Evolutionary conservation across 164 flowering plant species (phyloP), one percentile per base, ranked within the genome.

Genomic region (Cinnamomum micranthum): DNA sequence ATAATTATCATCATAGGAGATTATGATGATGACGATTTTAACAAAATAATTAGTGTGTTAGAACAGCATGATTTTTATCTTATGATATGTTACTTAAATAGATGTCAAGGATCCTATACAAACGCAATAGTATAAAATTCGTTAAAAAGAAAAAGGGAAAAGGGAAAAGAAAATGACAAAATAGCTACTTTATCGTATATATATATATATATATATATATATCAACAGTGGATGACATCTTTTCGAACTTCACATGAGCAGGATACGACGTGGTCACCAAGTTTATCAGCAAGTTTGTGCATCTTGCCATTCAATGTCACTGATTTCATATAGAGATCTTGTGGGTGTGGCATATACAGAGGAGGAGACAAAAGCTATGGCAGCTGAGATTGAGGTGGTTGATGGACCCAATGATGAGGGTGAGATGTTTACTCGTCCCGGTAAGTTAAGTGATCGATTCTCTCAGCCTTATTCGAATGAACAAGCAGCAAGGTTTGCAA

Each of bases 341-440:
- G 94, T 89, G 65, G 97, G 94, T 78, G 94, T 92, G 50, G 97
- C 97, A 74, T 92, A 90, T 72, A 90, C 97, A 3, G 94, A 92
- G 78, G 97, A 92, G 72, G 97, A 90, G 80, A 75, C 83, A 47
- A 92, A 92, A 62, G 97, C 90, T 64, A 83, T 92, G 97, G 97
- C 94, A 23, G 90, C 97, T 73, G 97, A 92, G 84, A 92, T 92
- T 79, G 97, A 92, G 84, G 94, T 92, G 74, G 88, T 80, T 76
- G 97, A 92, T 82, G 94, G 97, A n/a, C 97, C 94, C 70, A 92
- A 92, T 77, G 94, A 92, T 79, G 97, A 90, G 84, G 94, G 97
- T 76, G 94, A 90, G 83, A 92, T 90, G 97, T 92, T 86, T 73
- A 90, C 94, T 4, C 93, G 93, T 62, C 97, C 94, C 66, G 94